These are phyloP conservation scores for Kodamaea kaohsiungensis DNA, from an alignment of 805 yeast species.

Conservation along the genomic window DNA sequence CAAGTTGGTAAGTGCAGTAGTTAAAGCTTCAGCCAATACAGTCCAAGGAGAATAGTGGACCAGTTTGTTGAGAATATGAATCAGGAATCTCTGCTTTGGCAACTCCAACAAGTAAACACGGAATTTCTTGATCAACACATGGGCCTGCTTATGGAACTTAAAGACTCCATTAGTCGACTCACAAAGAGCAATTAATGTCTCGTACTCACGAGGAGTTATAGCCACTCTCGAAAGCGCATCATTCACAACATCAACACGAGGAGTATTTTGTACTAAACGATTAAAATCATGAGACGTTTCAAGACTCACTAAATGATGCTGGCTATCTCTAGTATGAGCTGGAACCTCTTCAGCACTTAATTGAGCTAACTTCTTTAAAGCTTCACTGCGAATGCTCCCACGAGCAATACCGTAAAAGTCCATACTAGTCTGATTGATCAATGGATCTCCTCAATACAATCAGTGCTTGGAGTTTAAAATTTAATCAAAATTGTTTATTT, in stretches of 20 bases:
- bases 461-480: too few relatives aligned
- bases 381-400: constrained; percentile 41
- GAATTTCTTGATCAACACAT: constrained; percentile 44
- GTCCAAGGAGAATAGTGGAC: constrained; percentile 33
- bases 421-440: constrained; percentile 21
- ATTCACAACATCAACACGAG: constrained; percentile 11
- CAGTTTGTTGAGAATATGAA: constrained; percentile 30
- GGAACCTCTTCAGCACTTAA: constrained; percentile 26
- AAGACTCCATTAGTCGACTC: constrained; percentile 33
- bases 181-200: constrained; percentile 58
- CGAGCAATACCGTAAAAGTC: constrained; percentile 40
- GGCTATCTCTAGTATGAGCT: background rate
- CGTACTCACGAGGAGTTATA: constrained; percentile 53
- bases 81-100: constrained; percentile 46
- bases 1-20: constrained; percentile 33
- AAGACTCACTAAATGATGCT: background rate
- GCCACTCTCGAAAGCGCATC: constrained; percentile 35
- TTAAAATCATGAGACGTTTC: constrained; percentile 16
- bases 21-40: constrained; percentile 32
- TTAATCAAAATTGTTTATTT: too few relatives aligned
- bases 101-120: constrained; percentile 48
- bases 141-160: constrained; percentile 38
- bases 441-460: background rate
- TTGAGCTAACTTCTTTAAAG: constrained; percentile 38
- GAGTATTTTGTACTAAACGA: constrained; percentile 17